These are phyloP conservation scores for Arachnomyces sp. DNA, from an alignment of 2,329 filamentous ascomycete species.

Conservation along the genomic window DNA sequence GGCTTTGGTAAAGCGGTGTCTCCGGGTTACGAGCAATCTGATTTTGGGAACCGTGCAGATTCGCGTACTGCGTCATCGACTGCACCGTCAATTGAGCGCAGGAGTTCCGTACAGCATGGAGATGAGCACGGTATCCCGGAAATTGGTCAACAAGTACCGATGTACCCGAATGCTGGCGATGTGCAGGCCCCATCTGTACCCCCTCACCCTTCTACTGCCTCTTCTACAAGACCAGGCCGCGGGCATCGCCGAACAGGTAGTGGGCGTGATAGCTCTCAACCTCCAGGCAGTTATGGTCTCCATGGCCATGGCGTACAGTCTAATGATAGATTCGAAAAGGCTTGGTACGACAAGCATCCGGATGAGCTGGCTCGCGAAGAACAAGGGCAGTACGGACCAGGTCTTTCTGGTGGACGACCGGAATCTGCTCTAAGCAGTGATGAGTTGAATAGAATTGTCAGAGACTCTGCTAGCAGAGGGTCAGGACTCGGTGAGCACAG, in stretches of 20 bases:
- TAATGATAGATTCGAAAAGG: slow-evolving; percentile 76
- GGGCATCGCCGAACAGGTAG: slow-evolving; percentile 65
- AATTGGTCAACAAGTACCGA: slow-evolving; percentile 85
- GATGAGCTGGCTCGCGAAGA: slow-evolving; percentile 69
- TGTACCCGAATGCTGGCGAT: slow-evolving; percentile 86
- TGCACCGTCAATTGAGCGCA: slow-evolving; percentile 41
- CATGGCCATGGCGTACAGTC: slow-evolving; percentile 74
- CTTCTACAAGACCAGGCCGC: slow-evolving; percentile 38
- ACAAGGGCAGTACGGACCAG: slow-evolving; percentile 54
- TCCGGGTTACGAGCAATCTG: slow-evolving; percentile 38
- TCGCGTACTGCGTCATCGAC: slow-evolving; percentile 41
- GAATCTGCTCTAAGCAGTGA: slow-evolving; percentile 84
- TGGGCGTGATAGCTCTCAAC: slow-evolving; percentile 59
- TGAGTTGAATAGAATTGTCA: slow-evolving; percentile 82
- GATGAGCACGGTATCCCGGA: slow-evolving; percentile 86
- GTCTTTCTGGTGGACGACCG: slow-evolving; percentile 50
- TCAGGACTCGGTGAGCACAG: slow-evolving; percentile 43
- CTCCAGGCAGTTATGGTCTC: slow-evolving; percentile 85
- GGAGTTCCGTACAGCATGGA: slow-evolving; percentile 50
- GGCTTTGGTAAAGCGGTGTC: slow-evolving; percentile 60
- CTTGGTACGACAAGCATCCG: slow-evolving; percentile 88
- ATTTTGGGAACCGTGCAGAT: slow-evolving; percentile 37
- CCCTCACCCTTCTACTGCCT: slow-evolving; percentile 40
- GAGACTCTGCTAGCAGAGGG: slow-evolving; percentile 51
- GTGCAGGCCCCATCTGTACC: slow-evolving; percentile 89